Base-by-base conservation (phyloP, 2,329 filamentous ascomycete species). In the Diaporthe batatas region DNA sequence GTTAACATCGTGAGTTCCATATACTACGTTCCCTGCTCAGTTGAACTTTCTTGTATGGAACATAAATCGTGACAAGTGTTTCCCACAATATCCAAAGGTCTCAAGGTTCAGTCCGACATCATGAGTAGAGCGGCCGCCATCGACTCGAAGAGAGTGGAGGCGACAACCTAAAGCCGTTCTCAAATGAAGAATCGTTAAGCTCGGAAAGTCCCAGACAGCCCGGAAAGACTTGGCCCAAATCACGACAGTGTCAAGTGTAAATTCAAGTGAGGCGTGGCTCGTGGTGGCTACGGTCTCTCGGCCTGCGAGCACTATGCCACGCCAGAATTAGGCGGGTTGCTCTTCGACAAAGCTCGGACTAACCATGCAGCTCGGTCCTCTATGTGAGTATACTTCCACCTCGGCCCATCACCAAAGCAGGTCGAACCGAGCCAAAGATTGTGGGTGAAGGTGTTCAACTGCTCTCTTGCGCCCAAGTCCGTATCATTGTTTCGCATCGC, bases 351-450 rank as follows among this genome's bases (percentile, higher is more conserved):
- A 12, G 36, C 36, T 8, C 29, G 57, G 16, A 4, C 36, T 18
- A 62, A 3, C 57, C 36, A 62, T 2, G 11, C 36, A 3, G 36
- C 3, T 23, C 7, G 36, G 16, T 62, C 57, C 3, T 10, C 21
- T 62, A 70, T 47, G 32, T 58, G 57, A 23, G 53, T 47, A n/a
- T 36, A 1, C 67, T 36, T 57, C 67, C 67, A 69, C 47, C 51
- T 69, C 32, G 67, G 53, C 2, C 67, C 67, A 69, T 69, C 67
- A 8, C 67, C 67, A 7, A 69, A 69, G 34, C 67, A 69, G 14
- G 67, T 57, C 12, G 36, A 57, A 1, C 44, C 12, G 3, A 36
- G 39, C 67, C 67, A 69, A 1, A 69, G 23, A 6, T 18, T 47
- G 18, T 69, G 67, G 12, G 57, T 69, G 1, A 69, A 69, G 3